Conservation (phyloP, 441 rosid species). For the Kokia cookei region DNA sequence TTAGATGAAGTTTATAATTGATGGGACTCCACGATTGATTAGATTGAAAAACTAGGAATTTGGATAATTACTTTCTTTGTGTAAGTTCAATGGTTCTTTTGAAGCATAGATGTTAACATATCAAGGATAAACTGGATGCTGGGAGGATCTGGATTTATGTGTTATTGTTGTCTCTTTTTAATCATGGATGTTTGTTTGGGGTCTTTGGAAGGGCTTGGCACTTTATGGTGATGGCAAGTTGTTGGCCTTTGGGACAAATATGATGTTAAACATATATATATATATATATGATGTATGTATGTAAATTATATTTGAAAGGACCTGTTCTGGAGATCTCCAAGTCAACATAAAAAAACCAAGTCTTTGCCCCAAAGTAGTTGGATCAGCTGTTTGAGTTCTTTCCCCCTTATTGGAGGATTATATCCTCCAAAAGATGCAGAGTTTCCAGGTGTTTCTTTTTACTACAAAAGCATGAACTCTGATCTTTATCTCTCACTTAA, state of each 20-base stretch:
- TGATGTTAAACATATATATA: not conserved
- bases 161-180: not conserved
- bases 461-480: not conserved
- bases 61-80: not conserved
- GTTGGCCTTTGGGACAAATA: not conserved
- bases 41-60: not conserved
- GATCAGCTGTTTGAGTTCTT: not conserved
- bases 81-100: not conserved
- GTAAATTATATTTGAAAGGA: not conserved
- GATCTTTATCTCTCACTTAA: not conserved
- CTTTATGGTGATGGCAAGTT: slow-evolving; percentile 3
- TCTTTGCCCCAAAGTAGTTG: not conserved
- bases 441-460: not conserved
- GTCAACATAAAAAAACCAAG: not conserved
- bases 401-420: not conserved
- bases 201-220: not conserved
- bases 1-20: not conserved
- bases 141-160: not conserved
- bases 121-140: not conserved
- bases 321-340: not conserved
- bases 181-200: not conserved
- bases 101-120: not conserved
- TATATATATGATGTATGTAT: too few species aligned
- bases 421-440: not conserved
- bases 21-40: not conserved